Evolutionary conservation across 441 rosid genomes (phyloP), one percentile per base, ranked within the genome.

Genomic region (Cnidoscolus chayamansa): DNA sequence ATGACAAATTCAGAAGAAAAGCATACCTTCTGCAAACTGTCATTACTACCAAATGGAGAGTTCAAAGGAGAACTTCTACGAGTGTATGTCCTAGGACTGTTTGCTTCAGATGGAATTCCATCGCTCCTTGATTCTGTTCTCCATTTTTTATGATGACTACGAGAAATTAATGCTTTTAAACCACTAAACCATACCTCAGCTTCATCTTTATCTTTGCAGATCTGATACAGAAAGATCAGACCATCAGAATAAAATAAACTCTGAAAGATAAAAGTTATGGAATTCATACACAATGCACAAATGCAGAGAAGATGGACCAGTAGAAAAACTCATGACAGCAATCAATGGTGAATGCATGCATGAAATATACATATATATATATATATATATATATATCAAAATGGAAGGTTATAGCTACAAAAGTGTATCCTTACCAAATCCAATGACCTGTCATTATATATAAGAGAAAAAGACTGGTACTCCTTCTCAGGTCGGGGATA

Each of bases 121-220:
- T 94, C 99, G 81, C 98, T 94, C 83, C 93, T 86, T 74, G 98
- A 92, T 79, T 90, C 99, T 58, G 85, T 82, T 80, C 93, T 89
- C 91, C 90, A 85, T 77, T 81, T 94, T 65, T 88, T 80, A 35
- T 86, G 90, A 79, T 87, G 96, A 74, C 89, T 70, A 58, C 92
- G 92, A 17, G 96, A 88, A 77, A 94, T 82, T 71, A 94, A 83
- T 76, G 99, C 89, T 89, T 92, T 94, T 71, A 94, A 87, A 80
- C 98, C 99, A 81, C 91, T 92, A 87, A 94, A 90, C 99, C 98
- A 94, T 63, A 81, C 86, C 80, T 85, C 88, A 31, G 88, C 88
- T 67, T 83, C 88, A 72, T 85, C 88, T 76, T 85, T 85, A 65
- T 85, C 88, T 72, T 85, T 85, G 82, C 88, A 85, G 16, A 84